These are phyloP conservation scores for Cicer judaicum DNA, from an alignment of 306 rosid genomes.

Conservation along the genomic window DNA sequence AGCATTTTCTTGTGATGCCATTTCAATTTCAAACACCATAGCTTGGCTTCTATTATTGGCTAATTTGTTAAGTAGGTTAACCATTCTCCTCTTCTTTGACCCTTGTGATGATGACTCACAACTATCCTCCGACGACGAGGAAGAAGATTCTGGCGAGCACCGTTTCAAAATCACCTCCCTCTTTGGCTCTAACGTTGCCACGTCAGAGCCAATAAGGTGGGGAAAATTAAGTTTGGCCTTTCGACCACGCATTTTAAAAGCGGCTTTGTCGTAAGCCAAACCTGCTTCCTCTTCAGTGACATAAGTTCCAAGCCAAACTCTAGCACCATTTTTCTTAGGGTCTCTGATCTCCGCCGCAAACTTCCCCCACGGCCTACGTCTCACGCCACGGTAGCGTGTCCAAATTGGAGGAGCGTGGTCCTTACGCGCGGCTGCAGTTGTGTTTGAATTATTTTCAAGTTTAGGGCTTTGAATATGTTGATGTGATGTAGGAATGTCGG, in stretches of 20 bases:
- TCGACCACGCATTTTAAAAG: slow-evolving; percentile 62
- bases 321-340: slow-evolving; percentile 52
- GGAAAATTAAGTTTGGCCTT: slow-evolving; percentile 78
- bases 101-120: slow-evolving; percentile 3
- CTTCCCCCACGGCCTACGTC: slow-evolving; percentile 72
- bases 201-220: slow-evolving; percentile 23
- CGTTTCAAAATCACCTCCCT: not conserved
- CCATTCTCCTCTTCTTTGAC: slow-evolving; percentile 25
- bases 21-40: not conserved
- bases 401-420: slow-evolving; percentile 15
- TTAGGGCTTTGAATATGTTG: slow-evolving; percentile 18
- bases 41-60: slow-evolving; percentile 38
- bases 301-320: slow-evolving; percentile 78
- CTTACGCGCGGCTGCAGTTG: not conserved
- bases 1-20: not conserved
- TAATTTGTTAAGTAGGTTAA: slow-evolving; percentile 36
- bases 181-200: not conserved
- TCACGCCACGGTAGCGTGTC: slow-evolving; percentile 61
- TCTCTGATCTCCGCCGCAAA: slow-evolving; percentile 64
- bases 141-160: not conserved
- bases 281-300: slow-evolving; percentile 60
- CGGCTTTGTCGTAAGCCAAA: slow-evolving; percentile 71
- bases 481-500: not conserved
- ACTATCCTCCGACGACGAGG: not conserved
- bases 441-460: not conserved